A percentile compares a stretch with the other conserved stretches of the same genome.
Conservation (phyloP, 257 asterid genomes). For the Solanum sparsipilum region DNA sequence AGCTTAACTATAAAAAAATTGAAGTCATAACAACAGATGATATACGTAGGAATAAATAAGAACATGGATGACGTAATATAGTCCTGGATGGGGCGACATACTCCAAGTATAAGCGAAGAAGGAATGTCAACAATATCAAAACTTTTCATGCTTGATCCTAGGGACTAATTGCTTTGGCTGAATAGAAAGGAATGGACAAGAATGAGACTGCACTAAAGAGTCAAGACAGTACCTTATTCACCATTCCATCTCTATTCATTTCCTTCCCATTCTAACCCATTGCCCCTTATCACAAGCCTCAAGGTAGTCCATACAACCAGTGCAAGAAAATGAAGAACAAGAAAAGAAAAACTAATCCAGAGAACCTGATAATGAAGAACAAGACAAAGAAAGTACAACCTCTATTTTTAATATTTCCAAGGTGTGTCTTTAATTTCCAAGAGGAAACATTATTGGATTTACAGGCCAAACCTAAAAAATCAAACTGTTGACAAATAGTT, state of each 20-base stretch:
- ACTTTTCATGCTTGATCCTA: background rate
- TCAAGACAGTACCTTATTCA: background rate
- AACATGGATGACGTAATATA: background rate
- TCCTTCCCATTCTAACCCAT: background rate
- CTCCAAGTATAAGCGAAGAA: background rate
- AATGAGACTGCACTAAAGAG: background rate
- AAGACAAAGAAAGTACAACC: background rate
- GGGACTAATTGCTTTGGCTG: background rate
- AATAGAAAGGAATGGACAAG: background rate
- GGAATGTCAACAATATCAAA: background rate
- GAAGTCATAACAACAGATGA: background rate
- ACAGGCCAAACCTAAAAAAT: background rate
- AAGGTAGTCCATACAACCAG: background rate
- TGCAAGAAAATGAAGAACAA: background rate
- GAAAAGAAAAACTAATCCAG: background rate
- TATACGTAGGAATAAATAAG: background rate
- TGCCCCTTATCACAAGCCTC: background rate
- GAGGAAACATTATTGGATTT: background rate
- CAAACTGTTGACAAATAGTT: background rate
- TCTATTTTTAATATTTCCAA: background rate
- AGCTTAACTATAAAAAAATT: background rate
- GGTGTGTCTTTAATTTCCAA: background rate
- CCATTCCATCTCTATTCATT: background rate
- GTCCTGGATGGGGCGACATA: background rate
- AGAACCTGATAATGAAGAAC: background rate